These are phyloP conservation scores for Fusarium secorum DNA, from an alignment of 2,329 filamentous ascomycete species.

Conservation along the genomic window DNA sequence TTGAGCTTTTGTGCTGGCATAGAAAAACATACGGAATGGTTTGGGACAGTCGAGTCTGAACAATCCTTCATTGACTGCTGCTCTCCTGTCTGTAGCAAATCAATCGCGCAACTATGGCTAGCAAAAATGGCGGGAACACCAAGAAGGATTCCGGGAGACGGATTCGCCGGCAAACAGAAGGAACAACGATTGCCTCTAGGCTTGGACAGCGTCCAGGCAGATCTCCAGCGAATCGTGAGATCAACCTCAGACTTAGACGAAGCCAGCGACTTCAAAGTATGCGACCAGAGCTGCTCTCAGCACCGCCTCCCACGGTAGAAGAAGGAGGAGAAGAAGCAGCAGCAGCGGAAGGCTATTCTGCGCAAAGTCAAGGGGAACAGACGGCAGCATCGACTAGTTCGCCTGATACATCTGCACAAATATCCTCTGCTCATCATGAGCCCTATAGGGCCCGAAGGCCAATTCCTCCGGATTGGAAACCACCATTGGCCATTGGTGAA, in stretches of 20 bases:
- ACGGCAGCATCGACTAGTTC: neutral
- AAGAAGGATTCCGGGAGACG: neutral
- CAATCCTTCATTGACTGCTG: neutral
- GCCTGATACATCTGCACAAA: neutral
- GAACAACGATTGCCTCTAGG: neutral
- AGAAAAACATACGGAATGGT: neutral
- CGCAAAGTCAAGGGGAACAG: neutral
- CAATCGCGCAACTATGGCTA: slow-evolving; percentile 4
- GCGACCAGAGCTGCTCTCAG: neutral
- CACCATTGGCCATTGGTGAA: slow-evolving; percentile 36
- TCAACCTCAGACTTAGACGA: slow-evolving; percentile 24
- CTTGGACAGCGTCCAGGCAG: slow-evolving; percentile 32
- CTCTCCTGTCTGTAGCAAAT: neutral
- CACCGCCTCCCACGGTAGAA: neutral
- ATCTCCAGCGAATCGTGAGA: slow-evolving; percentile 26
- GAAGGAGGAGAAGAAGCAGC: neutral
- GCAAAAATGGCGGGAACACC: neutral
- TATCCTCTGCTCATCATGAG: neutral
- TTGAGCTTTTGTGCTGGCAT: neutral
- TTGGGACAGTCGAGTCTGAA: neutral
- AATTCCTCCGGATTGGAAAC: slow-evolving; percentile 31
- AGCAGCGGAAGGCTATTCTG: neutral
- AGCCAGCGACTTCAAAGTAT: slow-evolving; percentile 2
- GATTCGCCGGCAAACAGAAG: neutral
- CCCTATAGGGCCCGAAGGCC: neutral